These are phyloP conservation scores for Talaromyces wortmannii DNA, from an alignment of 495 filamentous ascomycete species.

Conservation along the genomic window DNA sequence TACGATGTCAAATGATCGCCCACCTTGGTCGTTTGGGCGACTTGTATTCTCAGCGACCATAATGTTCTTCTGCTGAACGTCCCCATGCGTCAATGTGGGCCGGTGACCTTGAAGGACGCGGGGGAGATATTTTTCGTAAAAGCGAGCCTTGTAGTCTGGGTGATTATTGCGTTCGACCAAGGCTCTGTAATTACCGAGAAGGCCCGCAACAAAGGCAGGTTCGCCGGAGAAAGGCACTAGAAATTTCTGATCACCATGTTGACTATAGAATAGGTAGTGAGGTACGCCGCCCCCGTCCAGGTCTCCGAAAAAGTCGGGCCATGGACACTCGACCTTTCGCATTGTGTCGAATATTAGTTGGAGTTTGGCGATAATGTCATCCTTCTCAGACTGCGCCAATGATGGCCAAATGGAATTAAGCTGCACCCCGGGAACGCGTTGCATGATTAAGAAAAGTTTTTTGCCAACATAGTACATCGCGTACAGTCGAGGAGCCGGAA, in stretches of 20 bases:
- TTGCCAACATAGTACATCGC: constrained; percentile 18
- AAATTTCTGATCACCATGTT: constrained; percentile 9
- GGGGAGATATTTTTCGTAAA: constrained; percentile 14
- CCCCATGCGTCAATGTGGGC: constrained; percentile 21
- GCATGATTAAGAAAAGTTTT: constrained; percentile 17
- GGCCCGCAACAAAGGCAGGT: constrained; percentile 15
- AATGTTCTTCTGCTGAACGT: constrained; percentile 23
- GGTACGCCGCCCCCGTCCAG: constrained; percentile 13
- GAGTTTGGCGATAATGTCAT: constrained; percentile 15
- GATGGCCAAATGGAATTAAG: constrained; percentile 16
- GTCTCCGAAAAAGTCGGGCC: constrained; percentile 14
- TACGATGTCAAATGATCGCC: constrained; percentile 16
- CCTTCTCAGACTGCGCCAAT: constrained; percentile 15
- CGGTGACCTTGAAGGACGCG: constrained; percentile 15
- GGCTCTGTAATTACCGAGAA: constrained; percentile 16
- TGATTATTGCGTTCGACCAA: constrained; percentile 11
- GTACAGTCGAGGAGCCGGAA: constrained; percentile 20
- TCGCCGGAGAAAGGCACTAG: constrained; percentile 17
- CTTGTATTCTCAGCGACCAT: constrained; percentile 16
- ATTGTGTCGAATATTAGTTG: constrained; percentile 12
- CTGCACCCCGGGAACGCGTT: constrained; percentile 16
- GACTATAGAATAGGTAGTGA: constrained; percentile 17
- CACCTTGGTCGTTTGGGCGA: constrained; percentile 12
- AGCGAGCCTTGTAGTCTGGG: constrained; percentile 18
- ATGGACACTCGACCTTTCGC: constrained; percentile 13